Evolutionary conservation across 2,329 filamentous ascomycete species (phyloP).

Genomic region (Trichoderma sp.): DNA sequence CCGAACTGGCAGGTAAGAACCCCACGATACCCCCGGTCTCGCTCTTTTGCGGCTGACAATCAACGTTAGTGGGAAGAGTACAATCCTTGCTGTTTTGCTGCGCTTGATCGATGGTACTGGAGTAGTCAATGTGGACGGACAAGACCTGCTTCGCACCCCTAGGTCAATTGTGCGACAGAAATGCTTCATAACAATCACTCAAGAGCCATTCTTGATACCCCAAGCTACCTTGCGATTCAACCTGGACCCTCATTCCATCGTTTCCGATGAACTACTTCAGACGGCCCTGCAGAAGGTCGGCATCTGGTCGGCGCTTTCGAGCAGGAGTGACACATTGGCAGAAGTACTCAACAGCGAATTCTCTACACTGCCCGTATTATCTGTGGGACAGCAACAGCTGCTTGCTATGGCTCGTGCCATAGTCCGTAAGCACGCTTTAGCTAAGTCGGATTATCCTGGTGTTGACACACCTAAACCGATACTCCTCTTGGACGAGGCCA

Average conservation of each 20-base stretch:
- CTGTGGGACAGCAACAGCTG: constrained; percentile 36
- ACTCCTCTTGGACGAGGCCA: constrained; percentile 37
- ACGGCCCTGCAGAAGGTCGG: constrained; percentile 20
- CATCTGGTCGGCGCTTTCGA: constrained; percentile 21
- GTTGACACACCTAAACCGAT: constrained; percentile 30
- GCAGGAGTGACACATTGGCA: not conserved
- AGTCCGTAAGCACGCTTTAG: constrained; percentile 26
- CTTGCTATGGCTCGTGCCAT: constrained; percentile 37
- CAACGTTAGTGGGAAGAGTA: constrained; percentile 31
- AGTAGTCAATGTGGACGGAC: constrained; percentile 33
- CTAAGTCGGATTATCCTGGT: not conserved
- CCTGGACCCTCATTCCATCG: constrained; percentile 24
- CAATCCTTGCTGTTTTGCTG: constrained; percentile 26
- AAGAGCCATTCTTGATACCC: constrained; percentile 31
- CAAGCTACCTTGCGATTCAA: constrained; percentile 27
- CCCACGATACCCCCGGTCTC: not conserved
- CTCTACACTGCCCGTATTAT: constrained; percentile 30
- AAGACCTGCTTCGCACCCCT: constrained; percentile 29
- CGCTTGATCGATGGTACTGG: constrained; percentile 28
- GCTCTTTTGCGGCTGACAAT: not conserved
- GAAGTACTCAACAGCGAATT: constrained; percentile 30
- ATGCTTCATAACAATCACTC: constrained; percentile 35
- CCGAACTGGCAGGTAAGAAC: constrained; percentile 30
- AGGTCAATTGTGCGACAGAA: constrained; percentile 31
- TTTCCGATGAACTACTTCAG: constrained; percentile 10